Base-by-base conservation (phyloP, 2,329 filamentous ascomycete genomes). In the Graphilbum sp. region DNA sequence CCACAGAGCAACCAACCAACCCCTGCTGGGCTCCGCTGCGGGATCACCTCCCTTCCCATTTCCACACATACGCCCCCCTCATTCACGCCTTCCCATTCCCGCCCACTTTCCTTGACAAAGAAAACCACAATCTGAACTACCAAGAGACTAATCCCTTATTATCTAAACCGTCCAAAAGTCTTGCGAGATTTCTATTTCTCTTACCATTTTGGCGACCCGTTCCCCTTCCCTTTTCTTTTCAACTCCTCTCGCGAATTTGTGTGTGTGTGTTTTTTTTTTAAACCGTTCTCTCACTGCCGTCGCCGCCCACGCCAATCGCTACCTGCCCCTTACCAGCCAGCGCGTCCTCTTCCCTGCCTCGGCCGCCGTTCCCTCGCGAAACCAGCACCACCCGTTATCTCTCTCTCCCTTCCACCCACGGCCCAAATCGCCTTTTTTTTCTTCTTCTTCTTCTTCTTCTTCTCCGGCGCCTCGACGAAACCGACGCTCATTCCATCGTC, bases 41-140 rank as follows among this genome's bases (percentile, higher is more conserved):
- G n/a, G 30, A 32, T 25, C 30, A 15, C 36, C n/a, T 27, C 36
- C 29, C 29, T 18, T n/a, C 35, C 34, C 27, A 38, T 37, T 41
- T 35, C 32, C 30, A 34, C 30, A 18, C 18, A 29, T n/a, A n/a
- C n/a, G n/a, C n/a, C n/a, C n/a, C n/a, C n/a, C n/a, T n/a, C n/a
- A n/a, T n/a, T n/a, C n/a, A n/a, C n/a, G n/a, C n/a, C n/a, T n/a
- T n/a, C 29, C 17, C 32, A 32, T 29, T 31, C 25, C 36, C 33
- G 29, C 36, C 21, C 34, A n/a, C 10, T 18, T 18, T 15, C 31
- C 17, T 18, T 20, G 16, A 18, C 31, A 32, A 32, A 32, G 18
- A 32, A 32, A 32, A 39, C 39, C 29, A 31, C 24, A 23, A 36
- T 23, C 30, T 19, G 23, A 21, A 15, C 7, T 12, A 25, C 27